phyloP scores from a whole-genome alignment of 306 rosid genomes.

The Crataegus laevigata region DNA sequence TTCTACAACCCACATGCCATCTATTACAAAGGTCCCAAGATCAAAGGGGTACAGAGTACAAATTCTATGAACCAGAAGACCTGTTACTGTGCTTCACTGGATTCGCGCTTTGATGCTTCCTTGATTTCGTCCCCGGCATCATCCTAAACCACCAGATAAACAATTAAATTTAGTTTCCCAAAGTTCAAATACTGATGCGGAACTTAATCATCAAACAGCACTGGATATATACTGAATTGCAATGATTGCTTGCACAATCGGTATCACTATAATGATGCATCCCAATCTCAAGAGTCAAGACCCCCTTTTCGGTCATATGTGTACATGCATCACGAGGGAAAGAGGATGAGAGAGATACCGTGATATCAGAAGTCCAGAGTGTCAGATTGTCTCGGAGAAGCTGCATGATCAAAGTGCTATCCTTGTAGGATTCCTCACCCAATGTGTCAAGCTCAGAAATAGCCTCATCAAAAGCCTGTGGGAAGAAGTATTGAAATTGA shows the following conservation, averaged over 20 bases:
- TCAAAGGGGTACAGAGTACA: conserved; percentile 30
- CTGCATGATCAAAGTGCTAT: conserved; percentile 93
- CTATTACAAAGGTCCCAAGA: conserved; percentile 28
- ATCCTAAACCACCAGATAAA: conserved; percentile 38
- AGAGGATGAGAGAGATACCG: conserved; percentile 32
- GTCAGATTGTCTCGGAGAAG: conserved; percentile 94
- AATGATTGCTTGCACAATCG: not conserved
- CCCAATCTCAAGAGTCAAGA: not conserved
- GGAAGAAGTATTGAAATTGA: not conserved
- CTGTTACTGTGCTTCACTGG: conserved; percentile 48
- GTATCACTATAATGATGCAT: not conserved
- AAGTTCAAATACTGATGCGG: not conserved
- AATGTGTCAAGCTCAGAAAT: conserved; percentile 84
- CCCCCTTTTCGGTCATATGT: not conserved
- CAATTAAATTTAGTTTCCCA: conserved; percentile 2
- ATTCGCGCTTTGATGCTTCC: conserved; percentile 75
- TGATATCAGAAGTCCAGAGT: conserved; percentile 91
- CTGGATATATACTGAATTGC: not conserved
- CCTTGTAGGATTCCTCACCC: conserved; percentile 98
- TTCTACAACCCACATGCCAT: conserved; percentile 43
- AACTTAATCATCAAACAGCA: not conserved
- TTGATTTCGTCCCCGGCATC: conserved; percentile 92
- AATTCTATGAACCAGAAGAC: conserved; percentile 22
- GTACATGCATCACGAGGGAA: not conserved
- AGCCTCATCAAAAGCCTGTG: conserved; percentile 93